Evolutionary conservation across 129 eudicot species (phyloP).

Genomic region (Smallanthus sonchifolius): DNA sequence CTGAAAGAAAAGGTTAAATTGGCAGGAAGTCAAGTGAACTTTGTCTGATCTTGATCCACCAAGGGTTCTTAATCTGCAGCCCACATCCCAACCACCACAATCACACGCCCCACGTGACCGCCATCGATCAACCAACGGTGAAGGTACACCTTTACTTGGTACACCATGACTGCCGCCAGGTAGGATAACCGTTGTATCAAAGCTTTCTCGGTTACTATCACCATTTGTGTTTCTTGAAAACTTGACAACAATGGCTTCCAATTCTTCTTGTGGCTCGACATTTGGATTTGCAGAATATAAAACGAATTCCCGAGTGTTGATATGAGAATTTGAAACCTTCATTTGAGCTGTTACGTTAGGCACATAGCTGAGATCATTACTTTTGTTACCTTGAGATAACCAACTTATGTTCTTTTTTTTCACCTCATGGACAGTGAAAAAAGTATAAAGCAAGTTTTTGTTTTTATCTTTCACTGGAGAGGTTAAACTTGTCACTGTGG

Average conservation of each 20-base stretch:
- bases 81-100: conserved; percentile 96
- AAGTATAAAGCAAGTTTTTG: conserved; percentile 56
- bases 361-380: conserved; percentile 45
- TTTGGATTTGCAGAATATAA: conserved; percentile 46
- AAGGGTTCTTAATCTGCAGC: conserved; percentile 59
- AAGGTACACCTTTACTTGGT: conserved; percentile 67
- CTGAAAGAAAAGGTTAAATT: conserved; percentile 65
- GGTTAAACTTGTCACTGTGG: conserved; percentile 48
- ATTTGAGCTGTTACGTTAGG: conserved; percentile 74
- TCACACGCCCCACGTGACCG: conserved; percentile 80
- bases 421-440: conserved; percentile 59
- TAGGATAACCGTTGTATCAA: conserved; percentile 52
- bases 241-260: conserved; percentile 70
- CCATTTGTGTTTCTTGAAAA: conserved; percentile 24
- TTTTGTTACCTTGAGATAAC: conserved; percentile 53
- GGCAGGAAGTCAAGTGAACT: conserved; percentile 12
- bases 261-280: conserved; percentile 51
- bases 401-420: conserved; percentile 62
- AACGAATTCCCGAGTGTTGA: conserved; percentile 48
- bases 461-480: conserved; percentile 38
- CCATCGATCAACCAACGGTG: conserved; percentile 73
- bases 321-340: conserved; percentile 54
- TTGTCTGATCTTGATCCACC: conserved; percentile 22
- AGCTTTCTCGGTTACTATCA: conserved; percentile 16
- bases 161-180: conserved; percentile 71